Base-by-base conservation (phyloP, 352 stramenopile genomes). In the Phytophthora sp. region DNA sequence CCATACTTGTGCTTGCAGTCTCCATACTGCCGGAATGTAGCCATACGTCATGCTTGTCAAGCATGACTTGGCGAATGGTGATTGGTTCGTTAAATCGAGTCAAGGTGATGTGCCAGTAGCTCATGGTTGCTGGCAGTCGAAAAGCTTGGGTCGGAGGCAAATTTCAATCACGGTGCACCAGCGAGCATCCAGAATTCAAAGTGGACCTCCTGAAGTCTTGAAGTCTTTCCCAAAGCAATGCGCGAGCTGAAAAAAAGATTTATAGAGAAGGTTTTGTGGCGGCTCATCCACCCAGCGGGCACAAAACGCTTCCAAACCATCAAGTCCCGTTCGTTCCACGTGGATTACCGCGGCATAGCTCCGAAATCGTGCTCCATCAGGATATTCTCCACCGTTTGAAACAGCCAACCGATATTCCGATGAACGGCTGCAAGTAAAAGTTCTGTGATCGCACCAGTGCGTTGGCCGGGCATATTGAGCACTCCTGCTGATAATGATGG, bases 361-460 rank as follows among this genome's bases (percentile, higher is more conserved):
- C 23, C 59, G 52, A 74, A 57, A 58, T 59, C 46, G 29, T 77
- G 57, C 53, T 79, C 76, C 66, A 87, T 79, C 16, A 87, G 41
- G 39, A 87, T 79, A 33, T 87, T 87, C 52, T 88, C 79, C 15
- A 88, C 75, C 0, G 74, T 77, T 51, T 84, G 76, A 30, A 82
- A 82, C 9, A 84, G 52, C 50, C 74, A 79, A 12, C 64, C 59
- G 4, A 85, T 49, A 54, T 84, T 88, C 16, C 79, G 76, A 45
- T 81, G 69, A 11, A 84, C 71, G 0, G 73, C 63, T 20, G 68
- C 57, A 35, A 88, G 71, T n/a, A 84, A 73, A 1, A 87, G 60
- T 35, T 87, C 78, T 0, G 78, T 87, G 4, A 87, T 56, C 5
- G 62, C 65, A 24, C 75, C 75, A 4, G 72, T 73, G 23, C 72